These are phyloP conservation scores for Mycogone perniciosa DNA, from an alignment of 2,329 filamentous ascomycete genomes.

Conservation along the genomic window DNA sequence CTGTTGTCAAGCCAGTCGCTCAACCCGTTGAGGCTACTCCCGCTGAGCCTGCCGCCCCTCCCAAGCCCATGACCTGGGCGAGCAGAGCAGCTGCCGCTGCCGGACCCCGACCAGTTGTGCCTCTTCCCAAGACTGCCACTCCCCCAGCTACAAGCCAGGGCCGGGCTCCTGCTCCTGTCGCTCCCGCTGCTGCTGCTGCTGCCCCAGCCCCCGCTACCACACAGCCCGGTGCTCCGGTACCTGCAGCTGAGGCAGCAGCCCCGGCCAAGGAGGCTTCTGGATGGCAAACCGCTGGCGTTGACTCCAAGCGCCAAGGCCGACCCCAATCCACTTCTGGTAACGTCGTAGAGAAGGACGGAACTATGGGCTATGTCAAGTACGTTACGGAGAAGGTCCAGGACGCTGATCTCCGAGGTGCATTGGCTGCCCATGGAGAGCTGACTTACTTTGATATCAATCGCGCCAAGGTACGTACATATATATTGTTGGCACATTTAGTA, in stretches of 20 bases:
- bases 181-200: constrained; percentile 32
- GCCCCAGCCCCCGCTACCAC: constrained; percentile 34
- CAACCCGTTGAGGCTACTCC: constrained; percentile 45
- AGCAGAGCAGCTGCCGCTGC: constrained; percentile 58
- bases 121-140: constrained; percentile 52
- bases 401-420: constrained; percentile 60
- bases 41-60: constrained; percentile 37
- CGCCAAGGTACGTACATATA: constrained; percentile 59
- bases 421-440: constrained; percentile 67
- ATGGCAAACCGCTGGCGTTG: constrained; percentile 83
- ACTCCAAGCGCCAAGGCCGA: constrained; percentile 78
- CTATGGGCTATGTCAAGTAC: constrained; percentile 89
- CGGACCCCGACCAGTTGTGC: constrained; percentile 46
- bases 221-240: constrained; percentile 25
- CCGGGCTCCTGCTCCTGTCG: constrained; percentile 44
- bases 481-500: not conserved
- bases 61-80: constrained; percentile 70
- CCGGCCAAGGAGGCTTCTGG: constrained; percentile 45
- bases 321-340: constrained; percentile 57
- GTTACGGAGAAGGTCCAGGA: constrained; percentile 83
- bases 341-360: constrained; percentile 64
- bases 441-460: constrained; percentile 73
- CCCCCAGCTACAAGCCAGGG: constrained; percentile 42
- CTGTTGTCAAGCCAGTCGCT: constrained; percentile 40
- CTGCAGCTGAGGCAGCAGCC: constrained; percentile 30